phyloP scores from a whole-genome alignment of 1,139 yeast species.

The Candida neerlandica region DNA sequence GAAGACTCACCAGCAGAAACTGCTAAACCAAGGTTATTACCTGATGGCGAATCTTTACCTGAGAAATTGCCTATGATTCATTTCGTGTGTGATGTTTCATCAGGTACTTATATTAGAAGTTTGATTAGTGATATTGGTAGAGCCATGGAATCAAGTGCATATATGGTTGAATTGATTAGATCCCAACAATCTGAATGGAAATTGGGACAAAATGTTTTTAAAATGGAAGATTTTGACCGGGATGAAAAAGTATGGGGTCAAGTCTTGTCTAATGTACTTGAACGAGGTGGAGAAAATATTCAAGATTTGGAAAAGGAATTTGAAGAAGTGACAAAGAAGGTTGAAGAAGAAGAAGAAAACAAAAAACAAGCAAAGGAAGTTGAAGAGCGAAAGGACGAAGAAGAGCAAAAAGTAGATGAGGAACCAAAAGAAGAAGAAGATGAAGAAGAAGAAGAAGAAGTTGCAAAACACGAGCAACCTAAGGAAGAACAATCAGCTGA shows the following conservation, averaged over 20 bases:
- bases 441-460: background rate
- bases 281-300: conserved; percentile 31
- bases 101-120: conserved; percentile 95
- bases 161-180: conserved; percentile 84
- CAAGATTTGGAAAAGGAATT: conserved; percentile 28
- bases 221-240: conserved; percentile 61
- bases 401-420: background rate
- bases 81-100: conserved; percentile 77
- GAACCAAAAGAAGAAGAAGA: background rate
- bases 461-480: background rate
- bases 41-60: conserved; percentile 29
- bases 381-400: conserved; percentile 1
- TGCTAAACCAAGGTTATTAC: conserved; percentile 27
- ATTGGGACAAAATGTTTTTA: conserved; percentile 69
- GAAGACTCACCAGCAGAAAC: conserved; percentile 34
- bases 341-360: background rate
- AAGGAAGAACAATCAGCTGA: background rate
- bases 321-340: conserved; percentile 13
- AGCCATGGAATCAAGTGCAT: conserved; percentile 78
- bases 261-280: conserved; percentile 55
- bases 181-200: conserved; percentile 82
- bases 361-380: background rate
- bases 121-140: conserved; percentile 87
- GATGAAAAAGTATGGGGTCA: conserved; percentile 70
- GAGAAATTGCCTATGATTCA: conserved; percentile 63